phyloP scores from a whole-genome alignment of 257 asterid species.

The Solanum chiquidenum region DNA sequence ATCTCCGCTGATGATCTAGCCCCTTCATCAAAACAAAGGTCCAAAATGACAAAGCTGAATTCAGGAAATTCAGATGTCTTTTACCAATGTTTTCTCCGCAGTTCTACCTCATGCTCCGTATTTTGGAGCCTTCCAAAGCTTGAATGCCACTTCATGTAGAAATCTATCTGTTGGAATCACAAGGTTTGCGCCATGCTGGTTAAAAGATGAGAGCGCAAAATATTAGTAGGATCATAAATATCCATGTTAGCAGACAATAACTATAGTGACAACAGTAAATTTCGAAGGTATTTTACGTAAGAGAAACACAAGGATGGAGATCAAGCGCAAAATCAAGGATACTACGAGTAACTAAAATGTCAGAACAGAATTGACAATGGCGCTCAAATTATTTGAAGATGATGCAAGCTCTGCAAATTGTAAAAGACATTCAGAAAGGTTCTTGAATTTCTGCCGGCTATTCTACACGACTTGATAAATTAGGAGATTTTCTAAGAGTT shows the following conservation, averaged over 20 bases:
- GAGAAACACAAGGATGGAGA: background rate
- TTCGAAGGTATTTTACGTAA: background rate
- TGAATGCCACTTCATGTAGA: constrained; percentile 81
- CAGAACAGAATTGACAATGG: background rate
- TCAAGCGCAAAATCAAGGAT: background rate
- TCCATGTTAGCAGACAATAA: background rate
- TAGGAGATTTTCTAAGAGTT: background rate
- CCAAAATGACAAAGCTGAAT: background rate
- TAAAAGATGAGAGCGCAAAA: background rate
- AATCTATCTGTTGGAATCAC: constrained; percentile 75
- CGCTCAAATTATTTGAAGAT: background rate
- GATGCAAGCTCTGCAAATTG: background rate
- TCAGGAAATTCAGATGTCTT: background rate
- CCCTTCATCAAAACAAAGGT: background rate
- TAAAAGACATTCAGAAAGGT: background rate
- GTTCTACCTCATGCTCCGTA: constrained; percentile 68
- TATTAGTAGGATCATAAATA: background rate
- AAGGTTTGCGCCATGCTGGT: constrained; percentile 71
- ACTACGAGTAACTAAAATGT: background rate
- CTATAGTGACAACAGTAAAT: background rate
- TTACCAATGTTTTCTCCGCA: background rate
- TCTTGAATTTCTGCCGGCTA: background rate
- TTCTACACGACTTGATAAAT: background rate
- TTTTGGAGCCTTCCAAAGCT: constrained; percentile 96
- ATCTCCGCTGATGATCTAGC: background rate